Base-by-base conservation (phyloP, 192 early-diverging fungal species). In the Kappamyces sp. region DNA sequence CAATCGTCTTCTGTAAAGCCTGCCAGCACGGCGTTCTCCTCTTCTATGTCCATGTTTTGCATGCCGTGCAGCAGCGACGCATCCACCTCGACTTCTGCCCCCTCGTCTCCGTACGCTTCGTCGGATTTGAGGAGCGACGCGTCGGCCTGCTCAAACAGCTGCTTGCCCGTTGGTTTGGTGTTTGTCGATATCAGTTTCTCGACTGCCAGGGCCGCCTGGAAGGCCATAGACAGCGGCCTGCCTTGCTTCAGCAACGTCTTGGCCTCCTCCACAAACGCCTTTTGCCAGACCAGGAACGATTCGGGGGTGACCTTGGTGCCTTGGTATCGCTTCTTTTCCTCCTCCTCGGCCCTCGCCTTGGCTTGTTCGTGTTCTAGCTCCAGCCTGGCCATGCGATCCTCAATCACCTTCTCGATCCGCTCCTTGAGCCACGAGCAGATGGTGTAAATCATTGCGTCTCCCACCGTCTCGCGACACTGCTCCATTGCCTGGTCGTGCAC, bases 261-360 rank as follows among this genome's bases (percentile, higher is more conserved):
- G 10, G 47, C 47, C 46, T 64, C 62, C 8, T 64, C 31, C 15
- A 58, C 15, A 59, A 64, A 64, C 5, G 32, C 46, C 9, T 55
- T 47, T 33, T 64, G 53, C 62, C 62, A 64, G 8, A 10, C 62
- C 4, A 60, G 23, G 46, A 64, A 64, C n/a, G 54, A 44, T 34
- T 64, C 62, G 12, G 33, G 39, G 35, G 57, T 64, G n/a, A 64
- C 62, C 38, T 59, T 64, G 9, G 43, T 64, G 12, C 62, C 62
- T 41, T 59, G 37, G 47, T 47, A 59, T 15, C 40, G 41, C 12
- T 59, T 64, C 46, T 37, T 32, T 60, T 60, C 50, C 35, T 57
- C 50, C 35, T 50, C 32, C 35, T 58, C 59, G 31, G 33, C 43
- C 15, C 53, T 60, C 36, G 6, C 9, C 9, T 31, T 51, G 31